These are phyloP conservation scores for Sclerotinia spermophila DNA, from an alignment of 2,329 filamentous ascomycete species.

Conservation along the genomic window DNA sequence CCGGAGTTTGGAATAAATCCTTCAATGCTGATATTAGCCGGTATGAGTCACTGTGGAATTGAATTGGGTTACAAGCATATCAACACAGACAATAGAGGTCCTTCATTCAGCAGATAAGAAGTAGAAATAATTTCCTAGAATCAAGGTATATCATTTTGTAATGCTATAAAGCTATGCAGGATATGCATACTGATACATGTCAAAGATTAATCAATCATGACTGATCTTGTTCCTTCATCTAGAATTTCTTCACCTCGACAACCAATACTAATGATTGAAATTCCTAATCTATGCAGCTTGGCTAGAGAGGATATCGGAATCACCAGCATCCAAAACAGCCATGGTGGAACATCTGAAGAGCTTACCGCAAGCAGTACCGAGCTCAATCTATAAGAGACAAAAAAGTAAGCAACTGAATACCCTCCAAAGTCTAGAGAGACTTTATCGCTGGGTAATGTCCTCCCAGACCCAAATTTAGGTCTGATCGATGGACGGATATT, in stretches of 20 bases:
- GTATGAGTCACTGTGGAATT: neutral
- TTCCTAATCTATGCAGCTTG: constrained; percentile 54
- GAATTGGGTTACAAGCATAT: neutral
- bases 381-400: constrained; percentile 72
- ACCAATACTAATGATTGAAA: neutral
- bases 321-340: constrained; percentile 93
- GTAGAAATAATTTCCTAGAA: constrained; percentile 12
- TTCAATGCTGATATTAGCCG: neutral
- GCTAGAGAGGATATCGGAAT: constrained; percentile 94
- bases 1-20: neutral
- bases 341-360: constrained; percentile 98
- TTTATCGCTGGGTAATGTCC: constrained; percentile 83
- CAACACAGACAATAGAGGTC: neutral
- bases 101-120: neutral
- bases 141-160: constrained; percentile 28
- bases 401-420: constrained; percentile 57
- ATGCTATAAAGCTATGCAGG: constrained; percentile 27
- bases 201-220: constrained; percentile 7
- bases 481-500: constrained; percentile 20
- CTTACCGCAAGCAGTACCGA: constrained; percentile 98
- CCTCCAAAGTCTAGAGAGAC: constrained; percentile 86
- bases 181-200: constrained; percentile 18
- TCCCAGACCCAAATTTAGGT: constrained; percentile 34
- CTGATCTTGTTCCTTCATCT: constrained; percentile 10
- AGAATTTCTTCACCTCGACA: constrained; percentile 14